Evolutionary conservation across 305 asterid species (phyloP), one percentile per base, ranked within the genome.

Genomic region (Rubia balearica): DNA sequence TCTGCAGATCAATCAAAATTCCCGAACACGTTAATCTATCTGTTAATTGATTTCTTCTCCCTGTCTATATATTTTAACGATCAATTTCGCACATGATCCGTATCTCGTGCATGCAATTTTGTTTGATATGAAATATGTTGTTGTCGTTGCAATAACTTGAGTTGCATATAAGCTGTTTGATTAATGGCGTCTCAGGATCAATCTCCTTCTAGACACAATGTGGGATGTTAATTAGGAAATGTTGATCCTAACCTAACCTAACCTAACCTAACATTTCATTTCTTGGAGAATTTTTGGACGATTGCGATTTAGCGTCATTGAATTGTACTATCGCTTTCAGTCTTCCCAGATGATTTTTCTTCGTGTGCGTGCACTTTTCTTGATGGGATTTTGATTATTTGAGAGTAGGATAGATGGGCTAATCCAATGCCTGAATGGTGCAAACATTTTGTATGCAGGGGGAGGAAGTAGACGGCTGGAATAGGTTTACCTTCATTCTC

Each of bases 401-500:
- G 69, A n/a, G 8, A n/a, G 1, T 42, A 38, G 68, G 11, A 22
- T 5, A 45, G 36, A 22, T 5, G 67, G 36, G 27, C 17, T 36
- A 5, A 6, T 22, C 4, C 10, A 17, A 63, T 63, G 48, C 13
- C 21, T 62, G 12, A 27, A 27, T 46, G 22, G 21, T 56, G 45
- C 62, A 48, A 33, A 33, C 5, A 33, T 33, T 33, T n/a, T 19
- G n/a, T 19, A 5, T 6, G 62, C 69, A 46, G 64, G 16, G 41
- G 41, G 42, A 59, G 53, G 68, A 43, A 57, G 53, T 12, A 7
- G 48, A 62, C 48, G 71, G 53, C 2, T 61, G 61, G 74, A 49
- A n/a, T 42, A 40, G 24, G 46, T 24, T 27, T 16, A 57, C 65
- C 75, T 68, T 51, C 57, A 71, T 75, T 69, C 70, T 74, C 84